Percentiles rank a stretch among this genome's conserved stretches.
phyloP scores from a whole-genome alignment of 2,329 filamentous ascomycete genomes.

The Sporothrix sp. region DNA sequence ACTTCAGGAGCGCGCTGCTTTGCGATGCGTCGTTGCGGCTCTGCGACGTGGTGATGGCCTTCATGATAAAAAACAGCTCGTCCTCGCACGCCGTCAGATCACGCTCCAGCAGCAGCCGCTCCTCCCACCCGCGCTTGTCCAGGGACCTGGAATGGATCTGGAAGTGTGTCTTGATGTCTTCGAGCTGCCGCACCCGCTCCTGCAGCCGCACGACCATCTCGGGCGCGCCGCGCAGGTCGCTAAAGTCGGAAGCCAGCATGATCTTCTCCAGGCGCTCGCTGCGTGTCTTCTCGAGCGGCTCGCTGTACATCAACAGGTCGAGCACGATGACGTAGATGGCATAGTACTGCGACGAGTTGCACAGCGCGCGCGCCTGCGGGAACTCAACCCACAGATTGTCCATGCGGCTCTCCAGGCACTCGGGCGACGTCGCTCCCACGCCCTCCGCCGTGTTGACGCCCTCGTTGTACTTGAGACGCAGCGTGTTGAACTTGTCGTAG shows the following conservation, averaged over 20 bases:
- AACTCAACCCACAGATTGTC: constrained; percentile 97
- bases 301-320: constrained; percentile 90
- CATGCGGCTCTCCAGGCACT: constrained; percentile 65
- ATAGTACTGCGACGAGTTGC: constrained; percentile 95
- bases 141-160: constrained; percentile 82
- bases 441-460: constrained; percentile 63
- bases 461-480: constrained; percentile 94
- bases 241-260: constrained; percentile 97
- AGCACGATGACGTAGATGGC: constrained; percentile 96
- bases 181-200: constrained; percentile 82
- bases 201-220: constrained; percentile 88
- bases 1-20: constrained; percentile 71
- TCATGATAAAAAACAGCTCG: constrained; percentile 99
- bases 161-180: constrained; percentile 95
- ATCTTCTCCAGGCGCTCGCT: constrained; percentile 95
- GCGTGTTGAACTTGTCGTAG: constrained; percentile 96
- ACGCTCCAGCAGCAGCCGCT: constrained; percentile 77
- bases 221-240: constrained; percentile 84
- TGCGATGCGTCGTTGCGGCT: constrained; percentile 69
- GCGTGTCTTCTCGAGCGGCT: constrained; percentile 94
- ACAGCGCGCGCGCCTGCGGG: constrained; percentile 84
- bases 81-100: constrained; percentile 87
- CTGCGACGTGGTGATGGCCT: constrained; percentile 95
- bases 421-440: constrained; percentile 30
- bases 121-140: constrained; percentile 84